Conservation (phyloP, 768 basidiomycete species). For the Suillus paluster region DNA sequence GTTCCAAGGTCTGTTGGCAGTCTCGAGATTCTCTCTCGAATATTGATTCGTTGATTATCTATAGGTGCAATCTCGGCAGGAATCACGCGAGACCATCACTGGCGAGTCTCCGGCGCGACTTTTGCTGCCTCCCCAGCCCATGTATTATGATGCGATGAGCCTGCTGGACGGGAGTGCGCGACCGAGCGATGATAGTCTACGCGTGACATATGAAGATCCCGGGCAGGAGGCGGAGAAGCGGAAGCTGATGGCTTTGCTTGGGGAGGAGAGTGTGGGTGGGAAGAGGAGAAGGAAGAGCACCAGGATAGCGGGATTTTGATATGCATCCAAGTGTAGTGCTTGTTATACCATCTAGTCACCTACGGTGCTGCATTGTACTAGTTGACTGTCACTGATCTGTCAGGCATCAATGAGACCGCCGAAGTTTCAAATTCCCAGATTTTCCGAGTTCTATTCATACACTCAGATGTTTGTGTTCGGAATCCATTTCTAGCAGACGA, state of each 20-base stretch:
- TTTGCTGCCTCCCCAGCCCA: slow-evolving; percentile 1
- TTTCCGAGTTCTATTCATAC: too few species aligned
- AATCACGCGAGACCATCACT: slow-evolving; percentile 35
- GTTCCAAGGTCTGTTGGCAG: slow-evolving; percentile 37
- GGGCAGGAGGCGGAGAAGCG: slow-evolving; percentile 61
- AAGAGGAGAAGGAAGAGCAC: slow-evolving; percentile 19
- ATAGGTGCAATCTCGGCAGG: slow-evolving; percentile 44
- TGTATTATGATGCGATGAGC: slow-evolving; percentile 35
- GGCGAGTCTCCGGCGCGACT: slow-evolving; percentile 15
- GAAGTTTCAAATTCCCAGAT: too few species aligned
- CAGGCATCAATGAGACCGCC: too few species aligned
- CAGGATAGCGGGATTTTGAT: slow-evolving; percentile 32
- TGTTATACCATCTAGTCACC: not conserved
- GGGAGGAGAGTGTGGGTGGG: slow-evolving; percentile 24
- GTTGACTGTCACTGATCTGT: too few species aligned
- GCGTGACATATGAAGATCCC: slow-evolving; percentile 73
- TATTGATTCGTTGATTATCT: slow-evolving; percentile 4
- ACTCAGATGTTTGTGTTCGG: too few species aligned
- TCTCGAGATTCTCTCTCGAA: not conserved
- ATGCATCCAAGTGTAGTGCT: not conserved
- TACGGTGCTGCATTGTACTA: too few species aligned
- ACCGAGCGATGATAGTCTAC: slow-evolving; percentile 49
- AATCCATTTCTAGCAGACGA: too few species aligned
- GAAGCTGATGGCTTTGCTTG: slow-evolving; percentile 59
- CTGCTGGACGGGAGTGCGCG: slow-evolving; percentile 29